Percentiles rank a stretch among this genome's conserved stretches.
Conservation (phyloP, 1,139 yeast species). For the Geotrichum restrictum region DNA sequence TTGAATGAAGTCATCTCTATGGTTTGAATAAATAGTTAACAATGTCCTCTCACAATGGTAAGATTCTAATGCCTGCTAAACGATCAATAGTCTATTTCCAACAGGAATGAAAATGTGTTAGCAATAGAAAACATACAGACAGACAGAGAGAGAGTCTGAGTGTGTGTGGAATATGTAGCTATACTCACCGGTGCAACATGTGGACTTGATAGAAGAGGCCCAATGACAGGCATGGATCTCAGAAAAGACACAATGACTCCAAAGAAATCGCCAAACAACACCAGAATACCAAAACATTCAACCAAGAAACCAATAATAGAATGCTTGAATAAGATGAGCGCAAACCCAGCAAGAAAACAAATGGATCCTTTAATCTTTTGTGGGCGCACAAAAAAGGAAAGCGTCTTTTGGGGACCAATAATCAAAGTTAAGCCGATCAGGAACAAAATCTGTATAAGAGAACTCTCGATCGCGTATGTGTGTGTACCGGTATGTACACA, state of each 20-base stretch:
- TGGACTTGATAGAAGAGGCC: slow-evolving; percentile 81
- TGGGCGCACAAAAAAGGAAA: slow-evolving; percentile 81
- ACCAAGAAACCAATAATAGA: slow-evolving; percentile 81
- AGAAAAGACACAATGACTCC: slow-evolving; percentile 87
- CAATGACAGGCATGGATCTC: slow-evolving; percentile 82
- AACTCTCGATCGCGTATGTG: no score
- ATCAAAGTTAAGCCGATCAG: slow-evolving; percentile 77
- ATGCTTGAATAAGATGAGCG: slow-evolving; percentile 67
- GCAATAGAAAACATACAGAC: background rate
- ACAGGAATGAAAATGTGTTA: background rate
- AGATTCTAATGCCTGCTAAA: slow-evolving; percentile 15
- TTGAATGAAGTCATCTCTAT: no score
- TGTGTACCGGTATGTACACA: no score
- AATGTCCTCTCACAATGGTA: slow-evolving; percentile 12
- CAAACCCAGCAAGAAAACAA: slow-evolving; percentile 70
- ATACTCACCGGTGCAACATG: slow-evolving; percentile 63
- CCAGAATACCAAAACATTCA: slow-evolving; percentile 83
- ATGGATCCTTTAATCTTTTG: slow-evolving; percentile 81
- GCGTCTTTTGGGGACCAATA: slow-evolving; percentile 82
- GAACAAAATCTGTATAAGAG: slow-evolving; percentile 47
- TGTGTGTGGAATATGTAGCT: no score
- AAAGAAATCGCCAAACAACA: slow-evolving; percentile 86
- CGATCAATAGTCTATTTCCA: slow-evolving; percentile 17
- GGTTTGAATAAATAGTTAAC: background rate
- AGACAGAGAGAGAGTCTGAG: background rate